Base-by-base conservation (phyloP, 31 red algal species). In the Odonthalia washingtoniensis region DNA sequence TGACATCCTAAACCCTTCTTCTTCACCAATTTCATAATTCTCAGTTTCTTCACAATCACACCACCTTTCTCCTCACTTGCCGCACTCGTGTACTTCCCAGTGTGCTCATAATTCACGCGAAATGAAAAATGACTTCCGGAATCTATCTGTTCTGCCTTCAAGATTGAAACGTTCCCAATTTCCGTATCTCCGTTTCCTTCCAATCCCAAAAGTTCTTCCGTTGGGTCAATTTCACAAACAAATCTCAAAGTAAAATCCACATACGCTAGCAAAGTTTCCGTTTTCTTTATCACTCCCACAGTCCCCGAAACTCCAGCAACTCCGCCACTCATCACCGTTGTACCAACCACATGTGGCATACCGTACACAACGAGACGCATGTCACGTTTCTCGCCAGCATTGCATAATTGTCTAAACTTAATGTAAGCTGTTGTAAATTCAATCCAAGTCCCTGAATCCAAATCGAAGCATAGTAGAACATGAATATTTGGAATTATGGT, bases 201-300 rank as follows among this genome's bases (percentile, higher is more conserved):
- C 1, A 93, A 60, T 31, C 68, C 68, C 53, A 93, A 53, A 4
- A 93, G 78, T 32, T 93, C 91, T 32, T 79, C 35, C 37, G 91
- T 93, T 1, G 91, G 91, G 39, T 93, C 91, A 16, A 88, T 62
- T 44, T 93, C 91, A 64, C 91, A 93, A 6, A 93, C 40, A 39
- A 87, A 83, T 16, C 91, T 75, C 16, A 93, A 41, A 24, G 77
- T 83, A 79, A 93, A 87, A 3, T 77, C 67, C 3, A 84, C 84
- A 1, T 26, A 57, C 37, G 83, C 83, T 30, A 93, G 64, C 3
- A 80, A 44, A 60, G 33, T 42, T 43, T 87, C 85, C 17, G 52
- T 66, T 42, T 77, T 74, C 74, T 86, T 92, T 21, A 5, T 26
- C 14, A 49, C 61, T 21, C 53, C 49, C 9, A 57, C 49, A n/a